Conservation (phyloP, 2,329 filamentous ascomycete genomes). For the Pseudocercospora eumusae region DNA sequence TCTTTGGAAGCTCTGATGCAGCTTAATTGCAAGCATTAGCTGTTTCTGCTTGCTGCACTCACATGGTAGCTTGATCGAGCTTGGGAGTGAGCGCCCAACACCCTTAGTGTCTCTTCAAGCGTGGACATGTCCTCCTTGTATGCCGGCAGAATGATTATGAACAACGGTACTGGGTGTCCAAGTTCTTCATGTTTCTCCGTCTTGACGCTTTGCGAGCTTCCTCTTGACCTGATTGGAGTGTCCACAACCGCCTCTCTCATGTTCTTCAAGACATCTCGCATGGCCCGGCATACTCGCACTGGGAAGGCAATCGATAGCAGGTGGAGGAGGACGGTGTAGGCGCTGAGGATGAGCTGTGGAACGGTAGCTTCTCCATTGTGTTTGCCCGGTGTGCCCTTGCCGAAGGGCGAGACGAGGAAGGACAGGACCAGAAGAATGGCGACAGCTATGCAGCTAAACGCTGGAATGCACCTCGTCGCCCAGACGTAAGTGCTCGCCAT, state of each 20-base stretch:
- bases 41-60: slow-evolving; percentile 43
- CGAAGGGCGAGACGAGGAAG: slow-evolving; percentile 35
- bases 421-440: slow-evolving; percentile 32
- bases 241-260: slow-evolving; percentile 31
- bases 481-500: slow-evolving; percentile 33
- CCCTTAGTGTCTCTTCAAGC: slow-evolving; percentile 66
- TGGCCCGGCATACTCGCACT: slow-evolving; percentile 62
- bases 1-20: background rate
- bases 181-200: slow-evolving; percentile 23
- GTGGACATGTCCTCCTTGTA: slow-evolving; percentile 73
- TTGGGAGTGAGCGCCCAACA: slow-evolving; percentile 66
- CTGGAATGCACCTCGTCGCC: slow-evolving; percentile 36
- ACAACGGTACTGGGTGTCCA: slow-evolving; percentile 48
- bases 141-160: slow-evolving; percentile 69
- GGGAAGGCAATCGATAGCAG: slow-evolving; percentile 65
- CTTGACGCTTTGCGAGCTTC: slow-evolving; percentile 24
- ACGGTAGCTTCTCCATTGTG: slow-evolving; percentile 34
- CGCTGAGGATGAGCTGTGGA: slow-evolving; percentile 35
- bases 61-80: slow-evolving; percentile 69
- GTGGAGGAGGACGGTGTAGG: slow-evolving; percentile 67
- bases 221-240: slow-evolving; percentile 26
- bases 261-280: slow-evolving; percentile 57
- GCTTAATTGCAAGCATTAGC: background rate
- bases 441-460: slow-evolving; percentile 32
- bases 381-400: slow-evolving; percentile 29